Base-by-base conservation (phyloP, 2,329 filamentous ascomycete species). In the Scedosporium aurantiacum region DNA sequence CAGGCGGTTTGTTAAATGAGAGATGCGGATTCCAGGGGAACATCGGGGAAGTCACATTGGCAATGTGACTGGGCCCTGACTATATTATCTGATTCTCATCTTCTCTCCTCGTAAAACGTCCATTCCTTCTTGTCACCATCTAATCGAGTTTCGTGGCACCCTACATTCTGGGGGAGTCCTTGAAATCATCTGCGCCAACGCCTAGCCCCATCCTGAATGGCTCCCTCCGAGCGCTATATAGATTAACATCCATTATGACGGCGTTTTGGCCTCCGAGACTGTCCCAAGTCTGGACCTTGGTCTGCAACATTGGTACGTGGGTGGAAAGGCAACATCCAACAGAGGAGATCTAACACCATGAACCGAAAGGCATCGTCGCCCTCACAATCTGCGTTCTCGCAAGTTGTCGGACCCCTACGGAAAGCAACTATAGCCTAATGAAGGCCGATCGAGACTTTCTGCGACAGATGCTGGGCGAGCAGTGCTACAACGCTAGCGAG, bases 351-450 rank as follows among this genome's bases (percentile, higher is more conserved):
- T 18, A 27, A 57, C 27, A n/a, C 23, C 14, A 12, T n/a, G 14
- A 37, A 28, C 8, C 25, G 16, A 37, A 58, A 61, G 60, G 52
- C 37, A 61, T 61, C 25, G 7, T 61, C 23, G 60, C 60, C 40
- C 52, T 61, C 37, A 18, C 60, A 23, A 57, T 61, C 37, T 61
- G 60, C 54, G 47, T 61, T 5, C 60, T 61, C 6, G 37, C 60
- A 10, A 56, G 60, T 54, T 61, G 54, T 40, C 60, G 60, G 2
- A 57, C 37, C 21, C n/a, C 54, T 5, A 27, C 55, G 32, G 60
- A 61, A 10, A 50, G 37, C 60, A 57, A 47, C 25, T 57, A 61
- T 54, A 61, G 60, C 54, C 25, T 61, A 16, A 56, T 61, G 5
- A 61, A 61, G 23, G 32, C 25, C 52, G 52, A 56, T 18, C 52